Evolutionary conservation across 2,329 filamentous ascomycete genomes (phyloP), one percentile per base, ranked within the genome.

Genomic region (Apiospora saccharicola): DNA sequence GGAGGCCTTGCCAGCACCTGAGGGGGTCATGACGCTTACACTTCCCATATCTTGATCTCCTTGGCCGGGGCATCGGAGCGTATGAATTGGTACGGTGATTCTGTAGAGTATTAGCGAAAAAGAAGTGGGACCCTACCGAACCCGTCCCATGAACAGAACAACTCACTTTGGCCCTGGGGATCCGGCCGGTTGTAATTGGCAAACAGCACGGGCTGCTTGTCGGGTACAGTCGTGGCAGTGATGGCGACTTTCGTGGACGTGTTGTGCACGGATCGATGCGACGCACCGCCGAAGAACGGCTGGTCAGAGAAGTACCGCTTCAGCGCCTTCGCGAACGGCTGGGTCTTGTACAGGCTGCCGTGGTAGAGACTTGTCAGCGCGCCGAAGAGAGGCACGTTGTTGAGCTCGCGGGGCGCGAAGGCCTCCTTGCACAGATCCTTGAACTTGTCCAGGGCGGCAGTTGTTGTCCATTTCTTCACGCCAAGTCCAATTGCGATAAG

Each of bases 131-230:
- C 13, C 30, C 5, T 14, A n/a, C 19, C 4, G 26, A 1, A 24
- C 13, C 3, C 67, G 13, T 13, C 19, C 16, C 37, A 26, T 14
- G 7, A n/a, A 12, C 26, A 19, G 47, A 8, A 37, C 44, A 3
- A 41, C 68, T 30, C 73, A 79, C 79, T 76, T 37, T 75, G 76
- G 7, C 73, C 74, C 6, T 72, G 49, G 2, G 75, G 70, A 67
- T 81, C 79, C 7, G 77, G 78, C 1, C 79, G 76, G 67, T 81
- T 81, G 70, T 81, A 81, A 26, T 80, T 81, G 12, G 79, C 77
- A 69, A 81, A 79, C n/a, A 80, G 73, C 10, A 80, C 78, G 67
- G 76, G 67, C 71, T 79, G 76, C 34, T 74, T 72, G 49, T 76
- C 75, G 30, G 77, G 72, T 4, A 73, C 72, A 0, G 74, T 76